Evolutionary conservation across 345 rosid genomes (phyloP), one percentile per base, ranked within the genome.

Genomic region (Laguncularia racemosa): DNA sequence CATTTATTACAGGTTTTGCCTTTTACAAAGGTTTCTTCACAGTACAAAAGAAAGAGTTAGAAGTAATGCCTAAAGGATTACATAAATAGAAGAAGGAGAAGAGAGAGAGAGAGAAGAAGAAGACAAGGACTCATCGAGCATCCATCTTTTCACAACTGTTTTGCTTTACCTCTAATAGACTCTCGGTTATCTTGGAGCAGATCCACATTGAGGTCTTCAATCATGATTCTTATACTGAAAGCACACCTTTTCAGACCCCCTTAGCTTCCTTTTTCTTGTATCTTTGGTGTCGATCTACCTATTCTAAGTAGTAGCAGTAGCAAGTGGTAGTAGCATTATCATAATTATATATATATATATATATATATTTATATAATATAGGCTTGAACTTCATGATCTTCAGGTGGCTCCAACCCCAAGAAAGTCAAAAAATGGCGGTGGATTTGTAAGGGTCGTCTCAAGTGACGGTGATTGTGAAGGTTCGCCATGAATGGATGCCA

Each of bases 391-490:
- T n/a, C n/a, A n/a, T n/a, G 18, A 20, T 11, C 14, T 70, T 78
- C 76, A 81, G 48, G 74, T 81, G 73, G 83, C 83, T 75, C 93
- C 93, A 46, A 85, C 85, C 61, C 93, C 93, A 58, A 85, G 89
- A 68, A 85, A 85, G 70, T 85, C 93, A 50, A 85, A 64, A 69
- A 85, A 85, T 49, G 65, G 75, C 38, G 90, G 79, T 45, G 76
- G 53, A 45, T 60, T 56, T 26, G 71, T 20, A 66, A 70, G 20
- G 16, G 59, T 58, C 8, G 50, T 33, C 40, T 33, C 40, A 33
- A 33, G 9, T 52, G 65, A 65, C 33, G 51, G 50, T 47, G 63
- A 40, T 3, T 56, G 53, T 19, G 61, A 51, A 46, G 80, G 58
- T 55, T 73, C 40, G 63, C 54, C 63, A 40, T 57, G 28, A 11